These are phyloP conservation scores for Lignosus rhinocerotis DNA, from an alignment of 1,284 basidiomycete species.

Conservation along the genomic window DNA sequence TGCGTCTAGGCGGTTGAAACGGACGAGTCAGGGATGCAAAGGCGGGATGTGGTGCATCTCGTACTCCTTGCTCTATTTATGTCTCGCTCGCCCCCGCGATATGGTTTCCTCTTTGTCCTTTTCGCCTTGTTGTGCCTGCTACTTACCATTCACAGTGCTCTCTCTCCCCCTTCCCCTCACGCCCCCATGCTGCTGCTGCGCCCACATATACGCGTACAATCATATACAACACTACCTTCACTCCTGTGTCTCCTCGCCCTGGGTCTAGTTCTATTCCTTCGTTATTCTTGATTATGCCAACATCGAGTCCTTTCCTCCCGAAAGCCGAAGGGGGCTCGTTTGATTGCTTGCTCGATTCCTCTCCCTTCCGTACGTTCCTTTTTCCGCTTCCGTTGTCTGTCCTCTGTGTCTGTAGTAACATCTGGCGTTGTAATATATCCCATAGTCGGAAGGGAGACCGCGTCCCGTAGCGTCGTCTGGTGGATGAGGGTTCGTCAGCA, in stretches of 20 bases:
- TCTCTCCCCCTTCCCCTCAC: background rate
- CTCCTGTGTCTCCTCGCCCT: background rate
- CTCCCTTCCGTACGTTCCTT: background rate
- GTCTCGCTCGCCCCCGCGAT: background rate
- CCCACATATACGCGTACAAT: background rate
- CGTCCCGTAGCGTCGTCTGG: background rate
- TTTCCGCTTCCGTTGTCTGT: background rate
- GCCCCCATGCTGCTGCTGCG: background rate
- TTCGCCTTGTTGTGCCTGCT: background rate
- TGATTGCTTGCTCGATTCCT: background rate
- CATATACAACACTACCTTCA: background rate
- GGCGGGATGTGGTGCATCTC: background rate
- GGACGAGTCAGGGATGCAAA: background rate
- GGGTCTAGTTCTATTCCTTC: background rate
- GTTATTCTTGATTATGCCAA: background rate
- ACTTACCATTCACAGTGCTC: background rate
- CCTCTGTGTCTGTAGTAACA: slow-evolving; percentile 8
- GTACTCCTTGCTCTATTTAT: slow-evolving; percentile 1
- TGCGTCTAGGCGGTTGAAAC: background rate
- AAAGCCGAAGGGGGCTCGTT: background rate
- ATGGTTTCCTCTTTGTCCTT: too few species aligned
- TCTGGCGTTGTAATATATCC: slow-evolving; percentile 14
- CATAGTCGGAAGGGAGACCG: background rate
- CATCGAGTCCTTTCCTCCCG: too few species aligned
- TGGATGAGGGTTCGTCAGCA: too few species aligned